A percentile compares a stretch with the other conserved stretches of the same genome.
phyloP scores from a whole-genome alignment of 1,284 basidiomycete species.

The Ustilago curta region DNA sequence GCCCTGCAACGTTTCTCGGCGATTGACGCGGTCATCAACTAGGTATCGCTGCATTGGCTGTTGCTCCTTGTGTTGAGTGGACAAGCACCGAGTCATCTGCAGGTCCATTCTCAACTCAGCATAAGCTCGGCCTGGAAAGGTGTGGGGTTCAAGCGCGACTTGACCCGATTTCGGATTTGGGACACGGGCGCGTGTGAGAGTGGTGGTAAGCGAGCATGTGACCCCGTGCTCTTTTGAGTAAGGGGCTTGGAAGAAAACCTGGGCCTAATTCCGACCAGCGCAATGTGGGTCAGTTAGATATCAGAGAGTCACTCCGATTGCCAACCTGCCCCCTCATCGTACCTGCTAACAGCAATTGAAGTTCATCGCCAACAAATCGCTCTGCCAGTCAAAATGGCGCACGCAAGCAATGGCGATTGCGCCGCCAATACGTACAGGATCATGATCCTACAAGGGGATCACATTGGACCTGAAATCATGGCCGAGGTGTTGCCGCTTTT shows the following conservation, averaged over 20 bases:
- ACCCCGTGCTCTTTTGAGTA: not conserved
- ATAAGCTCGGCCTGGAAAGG: not conserved
- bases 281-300: too few relatives aligned
- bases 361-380: not conserved
- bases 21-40: too few relatives aligned
- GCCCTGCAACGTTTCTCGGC: too few relatives aligned
- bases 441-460: slow-evolving; percentile 90
- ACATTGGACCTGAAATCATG: slow-evolving; percentile 94
- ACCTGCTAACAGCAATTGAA: too few relatives aligned
- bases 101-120: not conserved
- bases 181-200: not conserved
- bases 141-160: slow-evolving; percentile 1
- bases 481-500: slow-evolving; percentile 87
- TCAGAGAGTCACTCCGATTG: not conserved
- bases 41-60: too few relatives aligned
- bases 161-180: slow-evolving; percentile 7
- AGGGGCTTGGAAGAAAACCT: not conserved
- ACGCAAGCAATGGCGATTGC: not conserved
- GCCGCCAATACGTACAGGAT: slow-evolving; percentile 73
- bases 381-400: slow-evolving; percentile 12
- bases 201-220: not conserved
- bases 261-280: slow-evolving; percentile 8
- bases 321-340: not conserved
- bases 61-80: too few relatives aligned
- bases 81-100: not conserved